Conservation (phyloP, 805 yeast genomes). For the Candida golubevii region DNA sequence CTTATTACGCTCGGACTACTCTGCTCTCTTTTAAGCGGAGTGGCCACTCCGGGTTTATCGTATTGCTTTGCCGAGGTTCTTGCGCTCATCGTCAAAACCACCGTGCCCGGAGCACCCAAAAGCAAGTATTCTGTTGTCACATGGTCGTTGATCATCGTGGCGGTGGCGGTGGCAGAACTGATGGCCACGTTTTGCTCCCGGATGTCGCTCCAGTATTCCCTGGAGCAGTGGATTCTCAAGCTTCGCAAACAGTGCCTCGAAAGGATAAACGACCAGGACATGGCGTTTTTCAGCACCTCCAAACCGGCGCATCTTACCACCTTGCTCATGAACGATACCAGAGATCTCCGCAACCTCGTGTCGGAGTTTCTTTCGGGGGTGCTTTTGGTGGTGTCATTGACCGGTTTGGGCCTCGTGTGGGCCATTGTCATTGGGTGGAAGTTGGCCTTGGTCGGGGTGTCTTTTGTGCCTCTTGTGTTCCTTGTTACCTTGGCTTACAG, state of each 20-base stretch:
- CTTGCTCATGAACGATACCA: constrained; percentile 71
- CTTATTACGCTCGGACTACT: constrained; percentile 48
- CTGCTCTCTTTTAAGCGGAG: constrained; percentile 54
- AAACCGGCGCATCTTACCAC: constrained; percentile 56
- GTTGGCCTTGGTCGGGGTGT: constrained; percentile 73
- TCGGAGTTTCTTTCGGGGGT: constrained; percentile 57
- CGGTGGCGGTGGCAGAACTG: constrained; percentile 66
- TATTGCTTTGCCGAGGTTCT: constrained; percentile 69
- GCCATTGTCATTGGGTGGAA: constrained; percentile 81
- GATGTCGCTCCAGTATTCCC: constrained; percentile 47
- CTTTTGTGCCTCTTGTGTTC: constrained; percentile 65
- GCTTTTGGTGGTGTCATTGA: constrained; percentile 49
- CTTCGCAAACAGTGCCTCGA: constrained; percentile 49
- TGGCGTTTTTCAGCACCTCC: constrained; percentile 47
- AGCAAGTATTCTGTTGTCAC: constrained; percentile 13
- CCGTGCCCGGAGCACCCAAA: constrained; percentile 11
- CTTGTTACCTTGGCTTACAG: constrained; percentile 52
- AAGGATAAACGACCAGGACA: constrained; percentile 47
- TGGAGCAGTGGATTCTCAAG: constrained; percentile 64
- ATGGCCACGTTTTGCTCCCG: constrained; percentile 47
- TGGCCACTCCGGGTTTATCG: constrained; percentile 72
- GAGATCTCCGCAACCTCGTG: constrained; percentile 67
- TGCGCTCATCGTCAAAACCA: constrained; percentile 40
- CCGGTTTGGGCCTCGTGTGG: constrained; percentile 69
- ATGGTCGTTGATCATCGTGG: constrained; percentile 64